Conservation (phyloP, 192 early-diverging fungal genomes). For the Podila horticola region DNA sequence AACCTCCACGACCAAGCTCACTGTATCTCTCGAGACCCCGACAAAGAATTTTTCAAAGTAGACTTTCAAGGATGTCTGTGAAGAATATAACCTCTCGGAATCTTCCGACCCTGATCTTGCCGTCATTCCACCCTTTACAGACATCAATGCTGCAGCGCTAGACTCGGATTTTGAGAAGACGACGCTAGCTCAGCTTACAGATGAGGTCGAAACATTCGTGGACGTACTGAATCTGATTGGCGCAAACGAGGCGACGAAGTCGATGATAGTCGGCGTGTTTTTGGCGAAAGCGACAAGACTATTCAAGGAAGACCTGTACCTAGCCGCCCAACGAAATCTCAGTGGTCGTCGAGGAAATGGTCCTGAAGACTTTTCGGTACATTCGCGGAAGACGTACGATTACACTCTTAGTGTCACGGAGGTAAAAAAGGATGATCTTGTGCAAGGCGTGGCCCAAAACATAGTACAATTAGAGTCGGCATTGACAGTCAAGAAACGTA, state of each 20-base stretch:
- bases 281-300: conserved; percentile 5
- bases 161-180: conserved; percentile 1
- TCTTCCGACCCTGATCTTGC: neutral
- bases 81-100: neutral
- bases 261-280: conserved; percentile 13
- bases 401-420: too few species aligned
- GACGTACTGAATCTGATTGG: neutral
- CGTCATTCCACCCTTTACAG: neutral
- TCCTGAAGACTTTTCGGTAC: too few species aligned
- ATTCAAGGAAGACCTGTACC: conserved; percentile 21
- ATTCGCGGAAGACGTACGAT: too few species aligned
- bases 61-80: conserved; percentile 20
- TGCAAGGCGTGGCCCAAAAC: too few species aligned
- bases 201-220: conserved; percentile 3
- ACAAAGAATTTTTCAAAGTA: conserved; percentile 12
- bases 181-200: neutral
- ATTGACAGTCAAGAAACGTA: too few species aligned
- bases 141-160: conserved; percentile 9
- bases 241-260: conserved; percentile 18
- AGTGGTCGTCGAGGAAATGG: too few species aligned
- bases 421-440: too few species aligned
- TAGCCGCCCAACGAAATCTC: conserved; percentile 1
- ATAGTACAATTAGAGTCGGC: too few species aligned
- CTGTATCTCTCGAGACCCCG: conserved; percentile 9
- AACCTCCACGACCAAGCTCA: neutral